A percentile compares a stretch with the other conserved stretches of the same genome.
Evolutionary conservation across 2,329 filamentous ascomycete species (phyloP).

Genomic region (Talaromyces sp.): DNA sequence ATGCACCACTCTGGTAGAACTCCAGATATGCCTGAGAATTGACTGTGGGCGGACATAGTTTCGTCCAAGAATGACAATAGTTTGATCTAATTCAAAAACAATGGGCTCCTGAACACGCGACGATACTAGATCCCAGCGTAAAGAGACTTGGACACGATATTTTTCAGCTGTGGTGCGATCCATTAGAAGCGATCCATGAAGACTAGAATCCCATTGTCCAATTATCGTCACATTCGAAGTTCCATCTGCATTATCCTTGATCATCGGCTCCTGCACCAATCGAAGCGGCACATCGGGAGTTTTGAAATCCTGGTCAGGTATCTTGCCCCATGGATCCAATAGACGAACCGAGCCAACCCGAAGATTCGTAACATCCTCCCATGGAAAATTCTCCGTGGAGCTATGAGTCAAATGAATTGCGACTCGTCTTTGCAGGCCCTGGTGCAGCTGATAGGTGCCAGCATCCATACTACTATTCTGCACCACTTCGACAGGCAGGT

Average conservation of each 20-base stretch:
- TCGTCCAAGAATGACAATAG: slow-evolving; percentile 77
- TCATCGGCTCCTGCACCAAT: slow-evolving; percentile 70
- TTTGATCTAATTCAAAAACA: slow-evolving; percentile 76
- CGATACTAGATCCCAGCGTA: slow-evolving; percentile 82
- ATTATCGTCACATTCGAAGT: slow-evolving; percentile 80
- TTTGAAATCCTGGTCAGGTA: slow-evolving; percentile 70
- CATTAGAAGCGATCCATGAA: slow-evolving; percentile 88
- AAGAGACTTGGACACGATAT: slow-evolving; percentile 81
- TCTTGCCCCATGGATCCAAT: slow-evolving; percentile 79
- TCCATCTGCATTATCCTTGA: slow-evolving; percentile 84
- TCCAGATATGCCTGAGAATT: slow-evolving; percentile 83
- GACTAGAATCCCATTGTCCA: slow-evolving; percentile 95
- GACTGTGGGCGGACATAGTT: slow-evolving; percentile 81
- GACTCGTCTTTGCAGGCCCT: slow-evolving; percentile 86
- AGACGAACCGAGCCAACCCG: slow-evolving; percentile 78
- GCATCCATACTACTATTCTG: slow-evolving; percentile 78
- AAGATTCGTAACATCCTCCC: slow-evolving; percentile 76
- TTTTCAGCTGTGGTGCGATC: slow-evolving; percentile 91
- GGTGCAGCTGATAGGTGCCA: slow-evolving; percentile 93
- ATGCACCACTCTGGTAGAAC: slow-evolving; percentile 77
- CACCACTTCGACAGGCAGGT: slow-evolving; percentile 86
- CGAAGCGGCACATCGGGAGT: slow-evolving; percentile 74
- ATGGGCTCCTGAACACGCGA: slow-evolving; percentile 83
- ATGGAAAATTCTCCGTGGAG: slow-evolving; percentile 81
- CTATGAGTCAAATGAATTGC: slow-evolving; percentile 86